Evolutionary conservation across 176 grass and related monocot species (phyloP).

Genomic region (Guadua angustifolia): DNA sequence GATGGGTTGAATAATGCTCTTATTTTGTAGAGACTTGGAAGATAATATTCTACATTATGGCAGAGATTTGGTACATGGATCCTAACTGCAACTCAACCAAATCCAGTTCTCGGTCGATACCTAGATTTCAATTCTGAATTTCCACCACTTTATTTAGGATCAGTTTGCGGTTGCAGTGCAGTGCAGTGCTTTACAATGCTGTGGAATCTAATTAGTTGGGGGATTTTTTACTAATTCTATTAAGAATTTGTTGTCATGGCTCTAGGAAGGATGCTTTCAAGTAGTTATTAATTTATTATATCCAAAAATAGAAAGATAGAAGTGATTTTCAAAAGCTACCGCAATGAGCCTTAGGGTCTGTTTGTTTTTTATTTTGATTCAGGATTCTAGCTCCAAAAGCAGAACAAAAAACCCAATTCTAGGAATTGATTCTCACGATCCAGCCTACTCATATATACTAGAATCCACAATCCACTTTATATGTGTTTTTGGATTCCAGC

Average conservation of each 20-base stretch:
- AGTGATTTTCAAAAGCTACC: neutral
- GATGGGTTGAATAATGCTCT: neutral
- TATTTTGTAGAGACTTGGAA: neutral
- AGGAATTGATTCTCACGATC: too few relatives aligned
- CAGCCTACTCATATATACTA: too few relatives aligned
- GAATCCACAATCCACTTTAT: too few relatives aligned
- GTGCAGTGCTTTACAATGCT: too few relatives aligned
- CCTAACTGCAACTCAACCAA: conserved; percentile 17
- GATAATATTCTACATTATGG: neutral
- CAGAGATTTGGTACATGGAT: neutral
- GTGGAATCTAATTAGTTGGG: neutral
- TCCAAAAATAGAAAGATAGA: neutral
- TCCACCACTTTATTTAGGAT: neutral
- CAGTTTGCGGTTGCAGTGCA: too few relatives aligned
- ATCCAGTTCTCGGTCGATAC: neutral
- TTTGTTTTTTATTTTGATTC: too few relatives aligned
- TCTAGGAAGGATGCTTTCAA: neutral
- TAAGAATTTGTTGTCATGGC: neutral
- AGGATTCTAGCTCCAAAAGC: too few relatives aligned
- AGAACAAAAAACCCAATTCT: too few relatives aligned
- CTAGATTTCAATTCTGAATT: neutral
- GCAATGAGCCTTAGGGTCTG: neutral
- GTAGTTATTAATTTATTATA: neutral
- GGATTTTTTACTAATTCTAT: neutral
- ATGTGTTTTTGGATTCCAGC: too few relatives aligned